phyloP scores from a whole-genome alignment of 495 filamentous ascomycete species.

The Penicillium riverlandense region DNA sequence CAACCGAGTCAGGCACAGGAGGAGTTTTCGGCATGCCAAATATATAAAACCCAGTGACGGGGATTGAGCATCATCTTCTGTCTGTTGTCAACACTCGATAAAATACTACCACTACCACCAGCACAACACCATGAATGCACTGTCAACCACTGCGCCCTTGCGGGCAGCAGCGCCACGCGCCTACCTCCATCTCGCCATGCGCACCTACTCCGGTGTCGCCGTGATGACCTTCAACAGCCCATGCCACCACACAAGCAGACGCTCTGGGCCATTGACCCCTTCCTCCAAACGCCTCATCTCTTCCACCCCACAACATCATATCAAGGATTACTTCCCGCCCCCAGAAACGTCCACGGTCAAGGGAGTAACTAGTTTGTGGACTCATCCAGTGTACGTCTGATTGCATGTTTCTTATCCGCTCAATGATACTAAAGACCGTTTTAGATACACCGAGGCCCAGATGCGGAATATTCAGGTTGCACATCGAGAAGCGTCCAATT shows the following conservation, averaged over 20 bases:
- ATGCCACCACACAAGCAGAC: conserved; percentile 5
- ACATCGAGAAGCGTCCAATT: conserved; percentile 59
- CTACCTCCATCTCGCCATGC: conserved; percentile 18
- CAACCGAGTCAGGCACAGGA: neutral
- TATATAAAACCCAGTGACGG: neutral
- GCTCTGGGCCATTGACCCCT: conserved; percentile 3
- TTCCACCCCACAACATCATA: conserved; percentile 26
- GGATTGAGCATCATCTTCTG: neutral
- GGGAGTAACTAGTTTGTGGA: conserved; percentile 30
- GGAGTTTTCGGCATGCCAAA: neutral
- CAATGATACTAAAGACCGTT: conserved; percentile 3
- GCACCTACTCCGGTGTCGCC: conserved; percentile 19
- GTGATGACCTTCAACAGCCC: conserved; percentile 10
- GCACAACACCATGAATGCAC: conserved; percentile 10
- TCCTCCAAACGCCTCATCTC: conserved; percentile 28
- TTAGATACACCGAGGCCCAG: conserved; percentile 55
- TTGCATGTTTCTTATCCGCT: neutral
- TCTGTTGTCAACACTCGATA: neutral
- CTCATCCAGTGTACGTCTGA: conserved; percentile 34
- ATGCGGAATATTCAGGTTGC: conserved; percentile 57
- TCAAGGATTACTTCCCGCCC: conserved; percentile 35
- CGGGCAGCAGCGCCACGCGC: conserved; percentile 23
- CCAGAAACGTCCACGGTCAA: conserved; percentile 27
- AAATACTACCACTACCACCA: neutral
- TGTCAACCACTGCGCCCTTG: conserved; percentile 25